A percentile compares a stretch with the other conserved stretches of the same genome.
phyloP scores from a whole-genome alignment of 106 monocot species.

The Allium fistulosum region DNA sequence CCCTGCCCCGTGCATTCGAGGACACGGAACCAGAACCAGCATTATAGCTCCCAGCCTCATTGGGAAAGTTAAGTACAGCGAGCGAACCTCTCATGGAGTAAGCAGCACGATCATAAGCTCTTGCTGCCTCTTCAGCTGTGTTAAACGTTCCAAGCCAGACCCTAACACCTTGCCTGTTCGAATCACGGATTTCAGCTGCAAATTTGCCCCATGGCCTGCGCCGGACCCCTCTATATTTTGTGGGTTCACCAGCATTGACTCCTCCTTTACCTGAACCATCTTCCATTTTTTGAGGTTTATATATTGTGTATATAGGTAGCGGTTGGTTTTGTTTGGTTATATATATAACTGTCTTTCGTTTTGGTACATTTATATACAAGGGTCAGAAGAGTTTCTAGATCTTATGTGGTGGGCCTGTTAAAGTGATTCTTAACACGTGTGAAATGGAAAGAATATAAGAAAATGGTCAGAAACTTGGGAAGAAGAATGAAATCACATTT shows the following conservation, averaged over 20 bases:
- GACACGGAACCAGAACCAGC: background rate
- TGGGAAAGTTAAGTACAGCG: background rate
- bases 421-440: too few species aligned
- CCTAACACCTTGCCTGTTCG: background rate
- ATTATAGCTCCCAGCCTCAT: background rate
- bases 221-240: background rate
- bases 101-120: background rate
- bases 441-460: too few species aligned
- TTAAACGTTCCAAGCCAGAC: background rate
- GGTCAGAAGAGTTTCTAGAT: background rate
- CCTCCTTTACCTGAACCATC: background rate
- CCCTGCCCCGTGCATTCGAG: background rate
- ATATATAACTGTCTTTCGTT: background rate
- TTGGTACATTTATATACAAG: background rate
- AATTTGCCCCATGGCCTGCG: slow-evolving; percentile 1
- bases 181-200: background rate
- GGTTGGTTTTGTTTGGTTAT: background rate
- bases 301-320: too few species aligned
- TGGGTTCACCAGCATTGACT: background rate
- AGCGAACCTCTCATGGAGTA: background rate
- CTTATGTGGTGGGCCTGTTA: background rate
- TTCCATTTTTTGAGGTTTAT: background rate
- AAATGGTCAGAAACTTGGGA: too few species aligned
- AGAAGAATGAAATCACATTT: too few species aligned
- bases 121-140: background rate